phyloP scores from a whole-genome alignment of 805 yeast genomes.

The Metschnikowia borealis region DNA sequence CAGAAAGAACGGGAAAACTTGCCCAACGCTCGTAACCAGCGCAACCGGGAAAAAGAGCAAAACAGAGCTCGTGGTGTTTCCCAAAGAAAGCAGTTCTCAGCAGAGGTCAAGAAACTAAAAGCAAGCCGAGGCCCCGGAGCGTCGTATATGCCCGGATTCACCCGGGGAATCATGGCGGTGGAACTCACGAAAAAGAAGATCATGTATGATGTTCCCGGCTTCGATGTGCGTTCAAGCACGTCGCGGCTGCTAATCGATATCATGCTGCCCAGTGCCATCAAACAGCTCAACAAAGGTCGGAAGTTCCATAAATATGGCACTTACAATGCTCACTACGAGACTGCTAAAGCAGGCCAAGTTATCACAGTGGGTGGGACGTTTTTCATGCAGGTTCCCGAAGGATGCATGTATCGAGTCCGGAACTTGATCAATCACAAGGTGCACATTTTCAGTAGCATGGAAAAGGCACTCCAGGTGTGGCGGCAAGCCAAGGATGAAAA shows the following conservation, averaged over 20 bases:
- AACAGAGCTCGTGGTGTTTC: neutral
- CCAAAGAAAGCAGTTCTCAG: neutral
- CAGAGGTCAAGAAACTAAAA: conserved; percentile 16
- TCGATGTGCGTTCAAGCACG: conserved; percentile 16
- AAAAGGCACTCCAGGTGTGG: conserved; percentile 25
- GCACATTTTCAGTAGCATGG: conserved; percentile 28
- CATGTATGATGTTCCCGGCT: conserved; percentile 49
- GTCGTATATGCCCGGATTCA: conserved; percentile 64
- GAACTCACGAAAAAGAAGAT: conserved; percentile 26
- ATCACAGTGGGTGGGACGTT: conserved; percentile 60
- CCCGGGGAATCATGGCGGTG: conserved; percentile 46
- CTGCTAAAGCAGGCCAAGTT: conserved; percentile 43
- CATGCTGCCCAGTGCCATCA: conserved; percentile 21
- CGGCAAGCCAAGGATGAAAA: conserved; percentile 24
- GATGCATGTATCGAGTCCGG: conserved; percentile 45
- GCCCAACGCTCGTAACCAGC: conserved; percentile 14
- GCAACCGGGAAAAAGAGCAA: conserved; percentile 8
- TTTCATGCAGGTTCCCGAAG: conserved; percentile 51
- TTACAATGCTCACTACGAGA: conserved; percentile 28
- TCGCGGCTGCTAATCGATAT: conserved; percentile 28
- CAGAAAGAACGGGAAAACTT: conserved; percentile 6
- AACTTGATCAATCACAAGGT: conserved; percentile 42
- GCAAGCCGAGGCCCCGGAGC: conserved; percentile 42
- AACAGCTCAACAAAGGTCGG: conserved; percentile 27
- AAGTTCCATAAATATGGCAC: conserved; percentile 28